Base-by-base conservation (phyloP, 768 basidiomycete genomes). In the Cubamyces sp. region DNA sequence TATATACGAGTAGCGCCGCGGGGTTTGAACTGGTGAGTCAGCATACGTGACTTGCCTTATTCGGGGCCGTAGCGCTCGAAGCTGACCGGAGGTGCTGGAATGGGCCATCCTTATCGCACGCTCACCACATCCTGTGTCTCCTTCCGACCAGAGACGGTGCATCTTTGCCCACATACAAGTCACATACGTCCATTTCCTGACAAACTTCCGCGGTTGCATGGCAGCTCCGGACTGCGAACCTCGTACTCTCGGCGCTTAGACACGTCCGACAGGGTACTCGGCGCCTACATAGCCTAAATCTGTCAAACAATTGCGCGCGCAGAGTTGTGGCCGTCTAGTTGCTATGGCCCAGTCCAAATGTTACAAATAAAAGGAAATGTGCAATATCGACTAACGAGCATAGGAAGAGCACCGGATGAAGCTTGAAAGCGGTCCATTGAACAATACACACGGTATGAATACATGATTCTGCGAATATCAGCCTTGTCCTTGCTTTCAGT, bases 21-120 rank as follows among this genome's bases (percentile, higher is more conserved):
- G 66, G 57, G 66, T 59, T 67, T 58, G 54, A 65, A 65, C 50
- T 47, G 45, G 43, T 67, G 66, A 67, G 61, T 67, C 66, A 65
- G 64, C 64, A 43, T 52, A 41, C n/a, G 49, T 47, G 30, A 57
- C 34, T 41, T 52, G 55, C 61, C 49, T 57, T 57, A 52, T 57
- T 26, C 15, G 55, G 49, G 26, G 47, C 48, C 41, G 53, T 54
- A 23, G 39, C 60, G 43, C 48, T 54, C 25, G 62, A 64, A 64
- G 18, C n/a, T 43, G 39, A 58, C 49, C 51, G 62, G 56, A 63
- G 43, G 52, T 58, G 21, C 62, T 64, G 40, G 62, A 64, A 64
- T 48, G 53, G 37, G 23, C 49, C 49, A 39, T 56, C 54, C 34
- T 28, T 18, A 28, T 43, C 25, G 8, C 49, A 8, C 34, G 30